Conservation (phyloP, 2,329 filamentous ascomycete species). For the Trichoderma afroharzianum region DNA sequence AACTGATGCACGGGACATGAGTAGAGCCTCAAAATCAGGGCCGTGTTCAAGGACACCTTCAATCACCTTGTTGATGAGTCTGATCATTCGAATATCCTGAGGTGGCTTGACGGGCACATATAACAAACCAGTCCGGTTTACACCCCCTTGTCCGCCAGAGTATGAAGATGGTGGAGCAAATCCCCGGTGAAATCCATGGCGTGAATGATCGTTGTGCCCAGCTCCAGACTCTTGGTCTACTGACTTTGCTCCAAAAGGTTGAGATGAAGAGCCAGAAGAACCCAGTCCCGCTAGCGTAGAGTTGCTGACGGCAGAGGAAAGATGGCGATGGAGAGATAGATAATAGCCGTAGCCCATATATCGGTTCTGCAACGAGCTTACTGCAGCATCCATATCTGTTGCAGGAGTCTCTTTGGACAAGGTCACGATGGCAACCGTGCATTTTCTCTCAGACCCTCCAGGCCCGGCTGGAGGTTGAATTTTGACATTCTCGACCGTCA, state of each 20-base stretch:
- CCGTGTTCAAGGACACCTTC: slow-evolving; percentile 77
- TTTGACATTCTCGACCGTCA: slow-evolving; percentile 70
- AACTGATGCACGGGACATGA: slow-evolving; percentile 83
- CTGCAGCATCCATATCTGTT: slow-evolving; percentile 76
- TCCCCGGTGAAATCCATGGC: slow-evolving; percentile 50
- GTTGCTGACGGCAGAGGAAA: slow-evolving; percentile 68
- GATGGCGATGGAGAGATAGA: slow-evolving; percentile 73
- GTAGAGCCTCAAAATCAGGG: slow-evolving; percentile 81
- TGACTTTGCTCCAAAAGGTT: slow-evolving; percentile 75
- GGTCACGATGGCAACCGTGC: slow-evolving; percentile 74
- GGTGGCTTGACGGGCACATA: slow-evolving; percentile 74
- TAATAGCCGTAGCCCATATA: slow-evolving; percentile 85
- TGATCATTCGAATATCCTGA: slow-evolving; percentile 71
- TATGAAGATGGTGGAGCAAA: slow-evolving; percentile 79
- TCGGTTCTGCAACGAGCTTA: slow-evolving; percentile 73
- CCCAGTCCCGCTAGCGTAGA: slow-evolving; percentile 32
- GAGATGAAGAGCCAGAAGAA: slow-evolving; percentile 45
- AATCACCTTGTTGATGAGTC: slow-evolving; percentile 82
- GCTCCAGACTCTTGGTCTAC: slow-evolving; percentile 43
- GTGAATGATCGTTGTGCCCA: slow-evolving; percentile 34
- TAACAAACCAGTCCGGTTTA: slow-evolving; percentile 47
- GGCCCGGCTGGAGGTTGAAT: slow-evolving; percentile 57
- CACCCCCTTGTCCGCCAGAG: slow-evolving; percentile 37
- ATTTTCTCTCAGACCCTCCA: slow-evolving; percentile 61
- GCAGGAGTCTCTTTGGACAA: slow-evolving; percentile 76